These are phyloP conservation scores for Rossbeevera mucosa DNA, from an alignment of 768 basidiomycete species.

Conservation along the genomic window DNA sequence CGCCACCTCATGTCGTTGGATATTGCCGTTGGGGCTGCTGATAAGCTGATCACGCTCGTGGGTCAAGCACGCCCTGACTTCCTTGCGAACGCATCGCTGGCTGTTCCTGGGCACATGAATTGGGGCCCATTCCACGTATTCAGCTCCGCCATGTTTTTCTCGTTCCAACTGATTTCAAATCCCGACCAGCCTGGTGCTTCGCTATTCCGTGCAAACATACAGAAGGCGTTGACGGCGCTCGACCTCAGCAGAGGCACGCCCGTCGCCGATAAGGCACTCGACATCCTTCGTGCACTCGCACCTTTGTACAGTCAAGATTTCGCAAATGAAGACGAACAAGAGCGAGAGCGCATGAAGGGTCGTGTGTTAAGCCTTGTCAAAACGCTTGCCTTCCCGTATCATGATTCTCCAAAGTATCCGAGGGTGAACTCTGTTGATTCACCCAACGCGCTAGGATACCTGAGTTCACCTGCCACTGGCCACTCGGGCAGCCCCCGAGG, in stretches of 20 bases:
- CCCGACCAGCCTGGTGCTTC: slow-evolving; percentile 76
- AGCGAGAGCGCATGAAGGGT: slow-evolving; percentile 55
- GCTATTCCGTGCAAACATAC: slow-evolving; percentile 71
- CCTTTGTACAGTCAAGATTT: slow-evolving; percentile 71
- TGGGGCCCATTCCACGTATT: slow-evolving; percentile 84
- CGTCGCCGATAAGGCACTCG: slow-evolving; percentile 70
- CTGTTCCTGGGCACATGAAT: slow-evolving; percentile 78
- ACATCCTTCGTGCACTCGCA: slow-evolving; percentile 65
- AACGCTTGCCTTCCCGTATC: slow-evolving; percentile 79
- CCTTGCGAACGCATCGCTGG: slow-evolving; percentile 59
- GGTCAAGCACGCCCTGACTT: slow-evolving; percentile 75
- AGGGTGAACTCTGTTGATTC: slow-evolving; percentile 43
- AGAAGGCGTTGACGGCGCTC: slow-evolving; percentile 60
- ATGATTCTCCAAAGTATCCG: slow-evolving; percentile 57
- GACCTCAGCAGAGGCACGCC: slow-evolving; percentile 60
- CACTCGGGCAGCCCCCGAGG: slow-evolving; percentile 53
- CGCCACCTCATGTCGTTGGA: slow-evolving; percentile 57
- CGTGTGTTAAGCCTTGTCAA: slow-evolving; percentile 63
- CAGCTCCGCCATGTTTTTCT: slow-evolving; percentile 86
- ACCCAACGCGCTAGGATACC: slow-evolving; percentile 40
- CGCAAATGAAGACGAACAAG: slow-evolving; percentile 43
- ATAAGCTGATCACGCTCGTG: slow-evolving; percentile 73
- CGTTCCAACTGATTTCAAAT: slow-evolving; percentile 80
- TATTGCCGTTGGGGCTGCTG: slow-evolving; percentile 71
- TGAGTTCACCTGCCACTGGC: slow-evolving; percentile 55